These are phyloP conservation scores for Forsythia suspensa DNA, from an alignment of 257 asterid species.

Conservation along the genomic window DNA sequence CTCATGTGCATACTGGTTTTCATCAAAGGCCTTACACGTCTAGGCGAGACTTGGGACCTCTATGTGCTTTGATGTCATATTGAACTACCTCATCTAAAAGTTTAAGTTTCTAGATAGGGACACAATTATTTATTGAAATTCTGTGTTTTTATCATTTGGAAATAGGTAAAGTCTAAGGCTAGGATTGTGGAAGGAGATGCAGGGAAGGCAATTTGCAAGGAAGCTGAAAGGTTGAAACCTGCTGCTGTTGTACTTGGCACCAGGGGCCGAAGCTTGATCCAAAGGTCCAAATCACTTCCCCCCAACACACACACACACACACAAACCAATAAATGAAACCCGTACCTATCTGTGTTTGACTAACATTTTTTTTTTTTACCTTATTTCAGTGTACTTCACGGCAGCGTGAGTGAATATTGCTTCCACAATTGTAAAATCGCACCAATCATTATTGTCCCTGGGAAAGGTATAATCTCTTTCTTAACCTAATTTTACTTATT, in stretches of 20 bases:
- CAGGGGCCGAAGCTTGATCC: slow-evolving; percentile 74
- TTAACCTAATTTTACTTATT: background rate
- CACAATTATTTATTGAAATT: too few relatives aligned
- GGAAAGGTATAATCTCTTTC: slow-evolving; percentile 39
- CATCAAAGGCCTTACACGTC: too few relatives aligned
- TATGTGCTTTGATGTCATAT: too few relatives aligned
- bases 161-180: slow-evolving; percentile 66
- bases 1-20: too few relatives aligned
- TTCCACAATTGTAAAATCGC: slow-evolving; percentile 61
- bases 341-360: background rate
- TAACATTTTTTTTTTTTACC: background rate
- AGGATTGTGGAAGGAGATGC: slow-evolving; percentile 97
- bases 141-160: too few relatives aligned
- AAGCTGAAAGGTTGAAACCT: slow-evolving; percentile 87
- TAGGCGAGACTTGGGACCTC: too few relatives aligned
- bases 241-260: slow-evolving; percentile 94
- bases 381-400: slow-evolving; percentile 46
- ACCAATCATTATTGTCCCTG: slow-evolving; percentile 54
- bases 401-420: slow-evolving; percentile 57
- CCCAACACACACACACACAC: background rate
- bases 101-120: too few relatives aligned
- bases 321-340: too few relatives aligned
- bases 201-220: slow-evolving; percentile 86
- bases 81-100: too few relatives aligned
- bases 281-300: slow-evolving; percentile 42